Evolutionary conservation across 2,329 filamentous ascomycete species (phyloP).

Genomic region (Lecanicillium sp.): DNA sequence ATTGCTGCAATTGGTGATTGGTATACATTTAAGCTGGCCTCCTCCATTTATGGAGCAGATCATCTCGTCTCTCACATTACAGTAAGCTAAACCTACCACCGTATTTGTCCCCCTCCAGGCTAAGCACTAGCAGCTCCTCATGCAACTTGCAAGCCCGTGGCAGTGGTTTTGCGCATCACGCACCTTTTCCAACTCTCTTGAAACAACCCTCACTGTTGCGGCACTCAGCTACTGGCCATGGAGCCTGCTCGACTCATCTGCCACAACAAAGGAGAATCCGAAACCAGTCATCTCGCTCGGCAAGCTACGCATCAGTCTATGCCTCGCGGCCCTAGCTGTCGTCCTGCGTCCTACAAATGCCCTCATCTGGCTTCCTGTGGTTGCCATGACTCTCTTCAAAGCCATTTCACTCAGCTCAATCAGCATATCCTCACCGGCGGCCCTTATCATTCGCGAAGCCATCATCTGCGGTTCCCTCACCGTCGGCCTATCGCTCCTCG

Average conservation of each 20-base stretch:
- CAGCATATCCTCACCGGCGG: constrained; percentile 32
- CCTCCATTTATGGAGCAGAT: constrained; percentile 59
- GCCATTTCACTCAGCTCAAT: constrained; percentile 28
- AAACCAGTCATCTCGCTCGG: constrained; percentile 17
- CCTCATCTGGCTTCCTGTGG: constrained; percentile 71
- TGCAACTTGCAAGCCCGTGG: constrained; percentile 52
- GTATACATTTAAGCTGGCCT: constrained; percentile 78
- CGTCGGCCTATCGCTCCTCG: constrained; percentile 53
- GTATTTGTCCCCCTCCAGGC: not conserved
- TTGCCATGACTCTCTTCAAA: constrained; percentile 35
- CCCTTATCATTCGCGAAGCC: constrained; percentile 53
- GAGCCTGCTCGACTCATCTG: constrained; percentile 47
- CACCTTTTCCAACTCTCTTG: constrained; percentile 89
- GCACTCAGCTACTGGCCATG: constrained; percentile 85
- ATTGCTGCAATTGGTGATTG: constrained; percentile 75
- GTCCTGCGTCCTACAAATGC: constrained; percentile 84
- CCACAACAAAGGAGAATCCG: constrained; percentile 29
- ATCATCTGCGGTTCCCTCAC: constrained; percentile 54
- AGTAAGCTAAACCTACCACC: constrained; percentile 38
- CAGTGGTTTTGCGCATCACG: constrained; percentile 93
- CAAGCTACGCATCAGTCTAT: constrained; percentile 48
- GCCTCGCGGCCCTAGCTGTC: constrained; percentile 72
- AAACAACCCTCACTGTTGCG: constrained; percentile 75
- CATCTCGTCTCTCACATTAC: constrained; percentile 59
- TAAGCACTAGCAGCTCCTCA: constrained; percentile 20